Evolutionary conservation across 345 rosid genomes (phyloP).

Genomic region (Linum lewisii): DNA sequence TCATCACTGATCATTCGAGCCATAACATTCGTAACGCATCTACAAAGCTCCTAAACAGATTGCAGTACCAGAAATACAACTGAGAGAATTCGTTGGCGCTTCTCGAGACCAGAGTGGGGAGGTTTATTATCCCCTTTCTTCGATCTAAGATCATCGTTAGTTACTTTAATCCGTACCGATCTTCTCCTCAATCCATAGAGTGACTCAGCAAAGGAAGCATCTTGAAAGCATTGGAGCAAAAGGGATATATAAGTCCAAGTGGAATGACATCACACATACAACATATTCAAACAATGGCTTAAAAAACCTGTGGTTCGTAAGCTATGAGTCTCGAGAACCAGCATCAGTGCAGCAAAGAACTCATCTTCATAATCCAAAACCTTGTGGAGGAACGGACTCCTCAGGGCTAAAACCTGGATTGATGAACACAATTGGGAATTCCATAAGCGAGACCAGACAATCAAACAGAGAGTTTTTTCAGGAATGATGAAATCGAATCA

Average conservation of each 20-base stretch:
- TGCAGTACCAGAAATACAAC: constrained; percentile 80
- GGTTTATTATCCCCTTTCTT: constrained; percentile 42
- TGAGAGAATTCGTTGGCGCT: constrained; percentile 73
- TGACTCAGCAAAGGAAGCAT: constrained; percentile 94
- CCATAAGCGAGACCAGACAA: no score
- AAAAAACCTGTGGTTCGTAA: constrained; percentile 74
- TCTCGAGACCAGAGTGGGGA: constrained; percentile 63
- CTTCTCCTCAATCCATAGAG: constrained; percentile 94
- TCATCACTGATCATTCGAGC: no score
- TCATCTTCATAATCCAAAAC: constrained; percentile 92
- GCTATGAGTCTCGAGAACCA: constrained; percentile 88
- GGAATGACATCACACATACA: not conserved
- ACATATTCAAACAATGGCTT: not conserved
- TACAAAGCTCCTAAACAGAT: constrained; percentile 2
- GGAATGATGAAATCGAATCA: no score
- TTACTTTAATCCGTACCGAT: constrained; percentile 46
- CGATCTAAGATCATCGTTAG: constrained; percentile 31
- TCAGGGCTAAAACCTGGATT: constrained; percentile 72
- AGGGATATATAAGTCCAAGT: not conserved
- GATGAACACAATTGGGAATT: not conserved
- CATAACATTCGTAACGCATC: not conserved
- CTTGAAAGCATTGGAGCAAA: constrained; percentile 30
- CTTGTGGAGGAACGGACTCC: constrained; percentile 84
- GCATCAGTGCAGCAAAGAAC: constrained; percentile 80
- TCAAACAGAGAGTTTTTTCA: no score